Percentiles rank a stretch among this genome's conserved stretches.
These are phyloP conservation scores for Linnemannia elongata DNA, from an alignment of 192 early-diverging fungal genomes.

Conservation along the genomic window DNA sequence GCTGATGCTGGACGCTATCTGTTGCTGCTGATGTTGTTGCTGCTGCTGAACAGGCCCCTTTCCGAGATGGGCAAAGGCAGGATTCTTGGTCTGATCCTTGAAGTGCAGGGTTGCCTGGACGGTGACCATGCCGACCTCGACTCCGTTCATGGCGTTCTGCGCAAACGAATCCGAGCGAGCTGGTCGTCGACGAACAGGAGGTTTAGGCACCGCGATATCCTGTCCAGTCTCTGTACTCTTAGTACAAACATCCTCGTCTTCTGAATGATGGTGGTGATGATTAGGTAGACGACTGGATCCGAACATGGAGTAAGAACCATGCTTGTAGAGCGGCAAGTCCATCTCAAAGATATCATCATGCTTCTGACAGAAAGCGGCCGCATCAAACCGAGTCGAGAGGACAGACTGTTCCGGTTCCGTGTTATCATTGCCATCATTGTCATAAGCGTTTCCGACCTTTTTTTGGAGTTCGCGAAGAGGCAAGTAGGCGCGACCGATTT, in stretches of 20 bases:
- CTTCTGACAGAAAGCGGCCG: slow-evolving; percentile 37
- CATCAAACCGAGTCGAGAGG: slow-evolving; percentile 43
- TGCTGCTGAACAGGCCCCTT: neutral
- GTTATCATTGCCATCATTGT: slow-evolving; percentile 48
- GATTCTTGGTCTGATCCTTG: slow-evolving; percentile 45
- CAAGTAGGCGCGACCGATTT: slow-evolving; percentile 52
- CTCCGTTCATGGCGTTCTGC: slow-evolving; percentile 45
- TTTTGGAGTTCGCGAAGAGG: slow-evolving; percentile 45
- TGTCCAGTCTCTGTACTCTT: slow-evolving; percentile 25
- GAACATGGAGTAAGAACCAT: slow-evolving; percentile 49
- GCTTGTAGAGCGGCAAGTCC: slow-evolving; percentile 42
- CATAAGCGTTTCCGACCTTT: slow-evolving; percentile 49
- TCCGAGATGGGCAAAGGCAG: slow-evolving; percentile 43
- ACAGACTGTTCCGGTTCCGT: slow-evolving; percentile 52
- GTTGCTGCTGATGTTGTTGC: neutral
- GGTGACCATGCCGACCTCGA: slow-evolving; percentile 49
- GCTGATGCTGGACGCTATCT: neutral
- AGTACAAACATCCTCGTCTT: slow-evolving; percentile 5
- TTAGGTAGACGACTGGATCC: slow-evolving; percentile 18
- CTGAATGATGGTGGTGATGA: neutral
- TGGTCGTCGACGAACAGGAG: slow-evolving; percentile 16
- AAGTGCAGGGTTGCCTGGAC: slow-evolving; percentile 46
- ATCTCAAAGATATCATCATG: slow-evolving; percentile 50
- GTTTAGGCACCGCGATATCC: slow-evolving; percentile 14
- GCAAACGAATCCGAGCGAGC: slow-evolving; percentile 36